Evolutionary conservation across 2,329 filamentous ascomycete species (phyloP), one percentile per base, ranked within the genome.

Genomic region (Colletotrichum musae): DNA sequence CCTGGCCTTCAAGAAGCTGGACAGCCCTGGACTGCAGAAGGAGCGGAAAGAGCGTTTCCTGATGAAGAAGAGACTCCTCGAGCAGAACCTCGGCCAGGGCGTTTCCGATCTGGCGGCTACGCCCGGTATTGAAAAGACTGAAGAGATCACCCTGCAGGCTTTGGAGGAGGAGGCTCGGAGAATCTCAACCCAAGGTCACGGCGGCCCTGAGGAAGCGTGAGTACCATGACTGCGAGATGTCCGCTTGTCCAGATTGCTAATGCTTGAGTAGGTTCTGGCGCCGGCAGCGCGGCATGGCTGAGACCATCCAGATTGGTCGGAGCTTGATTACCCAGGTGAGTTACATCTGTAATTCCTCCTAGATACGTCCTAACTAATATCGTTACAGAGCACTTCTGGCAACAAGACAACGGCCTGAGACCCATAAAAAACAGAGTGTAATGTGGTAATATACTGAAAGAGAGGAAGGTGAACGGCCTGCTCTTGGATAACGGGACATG

Each of bases 1-100:
- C 48, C 88, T 90, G 61, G 90, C 91, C 4, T 88, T 99, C 74
- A 86, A 85, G 69, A 96, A 94, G 78, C 83, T 98, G 61, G 95
- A 98, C 75, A 95, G 92, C 54, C 93, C 94, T 0, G 95, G 94
- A 1, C 85, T 95, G 65, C 93, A 97, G 75, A 94, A 94, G 79
- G 95, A 97, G 81, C 89, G 93, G 15, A 90, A 90, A 4, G 93
- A 97, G 78, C 88, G 94, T 24, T 98, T 92, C 80, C 80, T 92
- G 56, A 90, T 96, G 77, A 90, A 95, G 72, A 95, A 94, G 82
- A 89, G 88, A 73, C 90, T 94, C 63, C 86, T 98, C 2, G 89
- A 94, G 69, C 92, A 95, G 75, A 92, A 88, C 26, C 80, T 94
- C 13, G 90, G 88, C 0, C 81, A 88, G 67, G 84, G 89, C 39